Base-by-base conservation (phyloP, 2,329 filamentous ascomycete species). In the Botrytis medusae region DNA sequence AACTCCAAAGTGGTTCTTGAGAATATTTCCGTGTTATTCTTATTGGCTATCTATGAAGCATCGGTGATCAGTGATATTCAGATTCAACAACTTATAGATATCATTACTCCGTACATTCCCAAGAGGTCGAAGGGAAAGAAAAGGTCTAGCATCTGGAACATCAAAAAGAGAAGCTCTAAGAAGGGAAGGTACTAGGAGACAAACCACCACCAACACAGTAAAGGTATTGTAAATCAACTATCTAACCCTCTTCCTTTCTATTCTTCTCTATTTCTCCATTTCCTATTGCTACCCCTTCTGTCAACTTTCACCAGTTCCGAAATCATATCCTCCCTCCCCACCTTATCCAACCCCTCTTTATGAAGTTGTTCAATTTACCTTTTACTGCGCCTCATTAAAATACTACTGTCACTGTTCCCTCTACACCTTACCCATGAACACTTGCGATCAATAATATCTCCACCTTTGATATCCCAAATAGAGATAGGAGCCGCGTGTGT, bases 311-410 rank as follows among this genome's bases (percentile, higher is more conserved):
- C 8, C n/a, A 18, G 14, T 14, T 29, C 51, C 3, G 51, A 57
- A 57, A 29, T 29, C 14, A 57, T 18, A 25, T 37, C 54, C 20
- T 61, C 69, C 46, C 46, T 61, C 69, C 46, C 46, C 69, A 71
- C 42, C 62, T 65, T 72, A 12, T 37, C 20, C 4, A 72, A 67
- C 70, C 61, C 70, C 70, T 72, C 69, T 34, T 72, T 59, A 29
- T 29, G 20, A 44, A 34, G 34, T 65, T 34, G 34, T 44, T n/a
- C 40, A 44, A 29, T 57, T 63, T 25, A 42, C 69, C 60, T 54
- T 65, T 63, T 12, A 42, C 69, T 71, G 44, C 69, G 69, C 60
- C 69, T 64, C 69, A n/a, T 71, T 22, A 29, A 71, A 65, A 65
- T 65, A 59, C 60, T 25, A 59, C 69, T 18, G 32, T 37, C 32